phyloP scores from a whole-genome alignment of 2,329 filamentous ascomycete species.

The Lachnellula occidentalis region DNA sequence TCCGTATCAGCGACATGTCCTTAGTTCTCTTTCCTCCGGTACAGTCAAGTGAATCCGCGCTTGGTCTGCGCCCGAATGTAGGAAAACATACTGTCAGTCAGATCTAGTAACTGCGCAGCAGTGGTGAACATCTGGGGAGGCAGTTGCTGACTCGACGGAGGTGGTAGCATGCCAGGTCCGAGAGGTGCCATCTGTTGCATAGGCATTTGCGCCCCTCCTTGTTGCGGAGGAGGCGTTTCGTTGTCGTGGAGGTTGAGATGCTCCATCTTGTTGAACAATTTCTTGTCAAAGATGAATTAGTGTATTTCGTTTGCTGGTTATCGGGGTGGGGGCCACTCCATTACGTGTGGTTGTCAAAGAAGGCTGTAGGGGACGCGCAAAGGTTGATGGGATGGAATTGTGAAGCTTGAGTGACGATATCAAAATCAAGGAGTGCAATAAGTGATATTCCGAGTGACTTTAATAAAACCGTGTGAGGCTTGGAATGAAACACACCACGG shows the following conservation, averaged over 20 bases:
- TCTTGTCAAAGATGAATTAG: slow-evolving; percentile 14
- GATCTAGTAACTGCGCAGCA: slow-evolving; percentile 86
- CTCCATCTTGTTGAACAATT: slow-evolving; percentile 42
- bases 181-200: slow-evolving; percentile 7
- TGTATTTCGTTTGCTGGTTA: slow-evolving; percentile 10
- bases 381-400: neutral
- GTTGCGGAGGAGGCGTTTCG: slow-evolving; percentile 40
- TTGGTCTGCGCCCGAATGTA: neutral
- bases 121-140: slow-evolving; percentile 98
- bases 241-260: slow-evolving; percentile 48
- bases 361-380: neutral
- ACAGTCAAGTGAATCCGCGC: neutral
- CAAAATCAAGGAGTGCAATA: neutral
- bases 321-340: slow-evolving; percentile 21
- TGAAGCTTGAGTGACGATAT: slow-evolving; percentile 1
- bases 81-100: slow-evolving; percentile 82
- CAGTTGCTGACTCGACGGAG: slow-evolving; percentile 50
- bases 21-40: neutral
- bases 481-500: neutral
- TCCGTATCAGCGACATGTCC: neutral
- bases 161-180: slow-evolving; percentile 20
- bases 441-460: neutral
- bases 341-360: slow-evolving; percentile 15
- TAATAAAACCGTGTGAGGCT: neutral
- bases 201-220: slow-evolving; percentile 12